These are phyloP conservation scores for Amanita exitialis DNA, from an alignment of 768 basidiomycete genomes.

Conservation along the genomic window DNA sequence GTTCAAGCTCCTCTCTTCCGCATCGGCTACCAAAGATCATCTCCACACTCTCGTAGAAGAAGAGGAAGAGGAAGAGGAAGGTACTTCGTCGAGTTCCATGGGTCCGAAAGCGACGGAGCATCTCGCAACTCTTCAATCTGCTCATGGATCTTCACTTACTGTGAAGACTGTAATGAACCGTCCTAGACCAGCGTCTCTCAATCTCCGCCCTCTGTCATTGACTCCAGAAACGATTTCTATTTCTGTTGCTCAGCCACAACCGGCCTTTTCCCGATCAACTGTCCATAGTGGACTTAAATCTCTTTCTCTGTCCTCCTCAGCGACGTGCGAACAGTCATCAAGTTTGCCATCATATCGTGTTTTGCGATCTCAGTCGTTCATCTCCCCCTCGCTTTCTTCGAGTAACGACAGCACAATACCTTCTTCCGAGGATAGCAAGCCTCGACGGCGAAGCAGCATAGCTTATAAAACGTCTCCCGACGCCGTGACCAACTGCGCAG, in stretches of 20 bases:
- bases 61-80: conserved; percentile 65
- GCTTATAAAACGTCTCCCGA: conserved; percentile 51
- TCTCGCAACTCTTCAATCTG: neutral
- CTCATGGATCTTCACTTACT: neutral
- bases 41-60: conserved; percentile 76
- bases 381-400: conserved; percentile 20
- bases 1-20: conserved; percentile 55
- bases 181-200: conserved; percentile 56
- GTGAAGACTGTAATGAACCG: conserved; percentile 30
- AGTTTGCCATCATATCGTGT: conserved; percentile 13
- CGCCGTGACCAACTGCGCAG: conserved; percentile 22
- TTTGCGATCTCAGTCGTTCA: conserved; percentile 22
- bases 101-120: neutral
- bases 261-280: conserved; percentile 44
- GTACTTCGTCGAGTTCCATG: conserved; percentile 1
- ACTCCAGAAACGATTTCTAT: conserved; percentile 38
- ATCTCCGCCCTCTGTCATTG: conserved; percentile 64
- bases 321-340: conserved; percentile 19
- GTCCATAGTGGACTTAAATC: conserved; percentile 40
- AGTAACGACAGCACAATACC: conserved; percentile 18
- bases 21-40: conserved; percentile 64
- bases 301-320: conserved; percentile 32
- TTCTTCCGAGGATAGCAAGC: conserved; percentile 23
- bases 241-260: conserved; percentile 28
- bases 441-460: conserved; percentile 57